Evolutionary conservation across 2,329 filamentous ascomycete species (phyloP), one percentile per base, ranked within the genome.

Genomic region (Colletotrichum destructivum): DNA sequence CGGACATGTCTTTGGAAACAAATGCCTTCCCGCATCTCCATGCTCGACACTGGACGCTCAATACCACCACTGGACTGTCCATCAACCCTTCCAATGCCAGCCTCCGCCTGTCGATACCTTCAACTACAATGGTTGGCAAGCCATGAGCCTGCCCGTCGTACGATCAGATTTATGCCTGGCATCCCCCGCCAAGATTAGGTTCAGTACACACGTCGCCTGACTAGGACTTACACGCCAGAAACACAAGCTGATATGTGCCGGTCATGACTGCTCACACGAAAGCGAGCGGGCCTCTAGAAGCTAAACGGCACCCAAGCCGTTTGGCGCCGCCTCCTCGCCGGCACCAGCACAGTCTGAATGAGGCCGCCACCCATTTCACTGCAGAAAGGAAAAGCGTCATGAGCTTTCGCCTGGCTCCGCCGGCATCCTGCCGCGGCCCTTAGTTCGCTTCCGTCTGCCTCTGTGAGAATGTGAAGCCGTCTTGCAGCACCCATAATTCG

Each of bases 361-460:
- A 31, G 31, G 13, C 42, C 21, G 47, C 47, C 35, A 31, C 60
- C 8, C 15, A n/a, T 35, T 18, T 11, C 8, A n/a, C 18, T n/a
- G 54, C 15, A 49, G 46, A 44, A 9, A 44, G 38, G 55, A 18
- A 44, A 59, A 15, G 12, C 23, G 31, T 52, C 7, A 21, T 2
- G 15, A 21, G 21, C 16, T 16, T 6, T 16, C 40, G 12, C 21
- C 16, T 47, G 47, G 47, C 55, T 54, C 40, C 26, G 38, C 52
- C 54, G 67, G 67, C 55, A 70, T 47, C 62, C 67, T 70, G 54
- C 67, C 63, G 49, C 21, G 16, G 9, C 15, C n/a, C 18, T 2
- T 35, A 35, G 18, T 16, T n/a, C 15, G n/a, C 26, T 56, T 11
- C 52, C 12, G 26, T 65, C n/a, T 46, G 18, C 52, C 23, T 12